Conservation (phyloP, 257 asterid genomes). For the Nicotiana paniculata region DNA sequence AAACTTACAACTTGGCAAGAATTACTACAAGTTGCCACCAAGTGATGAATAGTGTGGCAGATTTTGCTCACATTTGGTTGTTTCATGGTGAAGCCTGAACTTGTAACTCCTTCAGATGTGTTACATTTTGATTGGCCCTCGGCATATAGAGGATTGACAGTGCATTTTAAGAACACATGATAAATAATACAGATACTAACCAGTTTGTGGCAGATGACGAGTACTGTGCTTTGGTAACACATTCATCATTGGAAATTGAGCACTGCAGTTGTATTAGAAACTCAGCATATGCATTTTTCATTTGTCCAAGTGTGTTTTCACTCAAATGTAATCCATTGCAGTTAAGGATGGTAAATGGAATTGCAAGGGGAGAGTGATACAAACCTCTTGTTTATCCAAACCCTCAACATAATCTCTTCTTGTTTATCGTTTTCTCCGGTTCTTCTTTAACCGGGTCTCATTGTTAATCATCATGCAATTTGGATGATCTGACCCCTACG, state of each 20-base stretch:
- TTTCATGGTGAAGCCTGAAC: not conserved
- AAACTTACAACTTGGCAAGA: conserved; percentile 72
- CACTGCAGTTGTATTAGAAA: not conserved
- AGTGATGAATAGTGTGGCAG: conserved; percentile 8
- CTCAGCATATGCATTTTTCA: not conserved
- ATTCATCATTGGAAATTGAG: not conserved
- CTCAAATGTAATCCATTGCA: not conserved
- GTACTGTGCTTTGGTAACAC: not conserved
- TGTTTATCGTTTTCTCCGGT: too few species aligned
- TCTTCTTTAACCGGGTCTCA: too few species aligned
- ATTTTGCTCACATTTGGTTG: not conserved
- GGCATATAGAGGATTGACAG: not conserved
- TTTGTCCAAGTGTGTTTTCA: not conserved
- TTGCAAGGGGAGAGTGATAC: too few species aligned
- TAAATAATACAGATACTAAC: not conserved
- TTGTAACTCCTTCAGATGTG: not conserved
- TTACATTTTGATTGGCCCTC: not conserved
- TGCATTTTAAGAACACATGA: not conserved
- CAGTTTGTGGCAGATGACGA: not conserved
- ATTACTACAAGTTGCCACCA: conserved; percentile 42
- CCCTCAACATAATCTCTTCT: too few species aligned
- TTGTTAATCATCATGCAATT: too few species aligned
- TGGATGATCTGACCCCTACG: too few species aligned
- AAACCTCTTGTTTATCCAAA: too few species aligned
- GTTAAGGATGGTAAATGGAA: not conserved